Conservation (phyloP, 345 rosid genomes). For the Dovyalis caffra region DNA sequence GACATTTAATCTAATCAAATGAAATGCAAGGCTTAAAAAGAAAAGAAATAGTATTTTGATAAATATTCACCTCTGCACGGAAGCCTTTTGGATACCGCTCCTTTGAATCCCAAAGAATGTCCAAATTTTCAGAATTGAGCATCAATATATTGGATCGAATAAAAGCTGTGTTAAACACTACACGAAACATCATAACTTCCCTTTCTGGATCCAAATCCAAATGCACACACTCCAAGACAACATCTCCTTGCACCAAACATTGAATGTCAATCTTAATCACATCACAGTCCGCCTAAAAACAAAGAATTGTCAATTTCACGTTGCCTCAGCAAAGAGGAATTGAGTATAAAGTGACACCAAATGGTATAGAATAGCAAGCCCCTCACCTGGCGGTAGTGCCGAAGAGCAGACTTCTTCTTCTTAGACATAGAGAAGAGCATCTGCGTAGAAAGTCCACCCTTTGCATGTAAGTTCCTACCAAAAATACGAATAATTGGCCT, state of each 20-base stretch:
- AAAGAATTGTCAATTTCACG: slow-evolving; percentile 10
- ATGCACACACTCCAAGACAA: slow-evolving; percentile 94
- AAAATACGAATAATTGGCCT: slow-evolving; percentile 90
- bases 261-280: slow-evolving; percentile 95
- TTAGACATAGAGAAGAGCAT: slow-evolving; percentile 85
- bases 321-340: slow-evolving; percentile 15
- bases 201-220: slow-evolving; percentile 86
- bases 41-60: neutral
- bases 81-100: slow-evolving; percentile 91
- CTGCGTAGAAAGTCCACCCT: slow-evolving; percentile 74
- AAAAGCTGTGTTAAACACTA: slow-evolving; percentile 96
- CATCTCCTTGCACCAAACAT: slow-evolving; percentile 96
- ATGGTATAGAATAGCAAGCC: slow-evolving; percentile 6
- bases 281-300: slow-evolving; percentile 84
- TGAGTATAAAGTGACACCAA: neutral
- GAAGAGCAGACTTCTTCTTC: slow-evolving; percentile 57
- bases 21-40: neutral
- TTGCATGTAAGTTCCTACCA: slow-evolving; percentile 67
- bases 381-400: slow-evolving; percentile 80
- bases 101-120: slow-evolving; percentile 95
- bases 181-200: slow-evolving; percentile 98
- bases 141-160: slow-evolving; percentile 97
- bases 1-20: slow-evolving; percentile 23
- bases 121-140: slow-evolving; percentile 90
- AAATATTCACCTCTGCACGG: slow-evolving; percentile 73